Conservation (phyloP, 768 basidiomycete genomes). For the Omphalotus guepiniiformis region DNA sequence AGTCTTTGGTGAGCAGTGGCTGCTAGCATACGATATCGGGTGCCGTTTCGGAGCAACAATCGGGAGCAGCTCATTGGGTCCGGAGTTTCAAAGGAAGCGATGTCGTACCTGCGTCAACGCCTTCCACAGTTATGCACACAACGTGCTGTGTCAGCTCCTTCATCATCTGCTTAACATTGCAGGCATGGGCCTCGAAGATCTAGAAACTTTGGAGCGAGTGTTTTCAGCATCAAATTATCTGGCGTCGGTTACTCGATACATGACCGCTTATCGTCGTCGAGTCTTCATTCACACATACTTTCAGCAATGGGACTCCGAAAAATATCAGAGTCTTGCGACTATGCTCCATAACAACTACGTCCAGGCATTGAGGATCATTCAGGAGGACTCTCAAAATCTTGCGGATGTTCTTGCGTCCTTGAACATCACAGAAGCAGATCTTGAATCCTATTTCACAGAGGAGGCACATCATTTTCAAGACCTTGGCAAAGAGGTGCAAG, state of each 20-base stretch:
- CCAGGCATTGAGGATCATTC: constrained; percentile 25
- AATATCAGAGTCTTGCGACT: constrained; percentile 25
- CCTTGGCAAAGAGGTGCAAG: constrained; percentile 21
- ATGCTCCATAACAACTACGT: constrained; percentile 23
- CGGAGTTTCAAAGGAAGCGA: background rate
- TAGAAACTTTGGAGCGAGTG: constrained; percentile 26
- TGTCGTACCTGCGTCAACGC: constrained; percentile 18
- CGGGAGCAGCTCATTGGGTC: constrained; percentile 12
- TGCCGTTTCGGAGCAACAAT: constrained; percentile 20
- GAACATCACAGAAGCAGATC: constrained; percentile 14
- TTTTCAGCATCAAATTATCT: constrained; percentile 29
- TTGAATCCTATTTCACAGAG: constrained; percentile 19
- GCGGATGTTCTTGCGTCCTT: constrained; percentile 10
- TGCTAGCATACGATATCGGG: constrained; percentile 24
- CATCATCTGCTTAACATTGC: constrained; percentile 26
- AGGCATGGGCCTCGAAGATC: constrained; percentile 32
- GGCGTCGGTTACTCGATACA: constrained; percentile 21
- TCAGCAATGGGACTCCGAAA: constrained; percentile 30
- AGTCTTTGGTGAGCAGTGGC: constrained; percentile 10
- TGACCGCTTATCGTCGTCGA: constrained; percentile 21
- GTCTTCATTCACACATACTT: constrained; percentile 29
- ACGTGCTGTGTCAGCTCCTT: constrained; percentile 26
- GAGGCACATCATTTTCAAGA: constrained; percentile 22
- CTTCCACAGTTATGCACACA: constrained; percentile 33
- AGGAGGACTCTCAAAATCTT: constrained; percentile 12